These are phyloP conservation scores for Trapa incisa DNA, from an alignment of 345 rosid genomes.

Conservation along the genomic window DNA sequence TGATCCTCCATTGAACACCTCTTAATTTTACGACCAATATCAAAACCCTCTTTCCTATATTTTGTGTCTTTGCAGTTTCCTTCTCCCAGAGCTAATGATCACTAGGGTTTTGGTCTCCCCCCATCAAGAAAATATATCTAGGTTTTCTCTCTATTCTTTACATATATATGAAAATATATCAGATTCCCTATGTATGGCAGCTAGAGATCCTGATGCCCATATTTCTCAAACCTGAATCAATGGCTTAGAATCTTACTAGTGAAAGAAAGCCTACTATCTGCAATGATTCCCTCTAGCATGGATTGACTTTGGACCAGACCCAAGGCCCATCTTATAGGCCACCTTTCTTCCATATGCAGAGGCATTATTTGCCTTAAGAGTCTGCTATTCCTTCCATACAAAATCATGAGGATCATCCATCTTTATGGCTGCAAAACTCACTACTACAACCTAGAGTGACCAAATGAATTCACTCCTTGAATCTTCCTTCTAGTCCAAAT, in stretches of 20 bases:
- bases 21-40: neutral
- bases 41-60: neutral
- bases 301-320: neutral
- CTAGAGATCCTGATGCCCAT: too few relatives aligned
- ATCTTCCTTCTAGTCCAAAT: neutral
- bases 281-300: neutral
- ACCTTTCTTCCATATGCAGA: too few relatives aligned
- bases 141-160: neutral
- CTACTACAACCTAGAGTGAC: too few relatives aligned
- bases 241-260: too few relatives aligned
- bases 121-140: neutral
- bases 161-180: neutral
- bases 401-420: too few relatives aligned
- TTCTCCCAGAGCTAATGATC: neutral
- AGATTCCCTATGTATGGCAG: neutral
- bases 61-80: neutral
- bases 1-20: conserved; percentile 4
- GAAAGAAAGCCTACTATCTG: neutral
- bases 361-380: too few relatives aligned
- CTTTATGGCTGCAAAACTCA: too few relatives aligned
- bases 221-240: too few relatives aligned
- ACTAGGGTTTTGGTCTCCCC: neutral
- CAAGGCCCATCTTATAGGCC: neutral
- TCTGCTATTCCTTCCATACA: too few relatives aligned
- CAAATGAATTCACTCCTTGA: neutral